Conservation (phyloP, 2,329 filamentous ascomycete species). For the Leptographium radiaticola region DNA sequence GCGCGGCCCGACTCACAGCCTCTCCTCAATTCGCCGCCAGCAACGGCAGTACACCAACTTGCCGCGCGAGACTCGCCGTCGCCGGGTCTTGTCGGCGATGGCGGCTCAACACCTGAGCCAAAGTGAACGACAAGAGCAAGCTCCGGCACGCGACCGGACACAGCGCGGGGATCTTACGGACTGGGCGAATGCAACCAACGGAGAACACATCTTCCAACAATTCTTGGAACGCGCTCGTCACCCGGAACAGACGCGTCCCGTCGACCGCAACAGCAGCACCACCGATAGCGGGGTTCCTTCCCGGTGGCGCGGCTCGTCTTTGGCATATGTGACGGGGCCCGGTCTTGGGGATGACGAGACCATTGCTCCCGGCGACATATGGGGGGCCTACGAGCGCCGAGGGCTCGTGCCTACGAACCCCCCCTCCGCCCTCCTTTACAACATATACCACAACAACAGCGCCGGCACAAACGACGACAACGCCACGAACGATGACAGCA, state of each 20-base stretch:
- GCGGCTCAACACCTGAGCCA: background rate
- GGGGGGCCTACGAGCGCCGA: background rate
- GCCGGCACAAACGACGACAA: background rate
- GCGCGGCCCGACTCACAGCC: slow-evolving; percentile 9
- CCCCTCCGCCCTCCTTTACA: background rate
- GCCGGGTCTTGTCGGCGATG: slow-evolving; percentile 7
- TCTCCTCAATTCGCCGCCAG: slow-evolving; percentile 12
- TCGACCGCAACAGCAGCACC: background rate
- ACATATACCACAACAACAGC: background rate
- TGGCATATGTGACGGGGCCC: too few species aligned
- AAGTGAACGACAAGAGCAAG: background rate
- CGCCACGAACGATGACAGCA: too few species aligned
- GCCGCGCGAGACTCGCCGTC: slow-evolving; percentile 10
- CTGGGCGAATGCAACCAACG: background rate
- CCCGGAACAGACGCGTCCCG: background rate
- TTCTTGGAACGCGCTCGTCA: slow-evolving; percentile 1
- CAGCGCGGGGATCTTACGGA: background rate
- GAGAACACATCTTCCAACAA: background rate
- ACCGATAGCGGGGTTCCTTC: background rate
- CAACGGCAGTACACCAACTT: slow-evolving; percentile 5
- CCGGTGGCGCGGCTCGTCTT: background rate
- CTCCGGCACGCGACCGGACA: background rate
- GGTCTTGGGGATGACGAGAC: background rate
- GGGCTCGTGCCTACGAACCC: background rate
- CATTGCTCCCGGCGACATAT: background rate